Conservation (phyloP, 768 basidiomycete genomes). For the Termitomyces sp. region DNA sequence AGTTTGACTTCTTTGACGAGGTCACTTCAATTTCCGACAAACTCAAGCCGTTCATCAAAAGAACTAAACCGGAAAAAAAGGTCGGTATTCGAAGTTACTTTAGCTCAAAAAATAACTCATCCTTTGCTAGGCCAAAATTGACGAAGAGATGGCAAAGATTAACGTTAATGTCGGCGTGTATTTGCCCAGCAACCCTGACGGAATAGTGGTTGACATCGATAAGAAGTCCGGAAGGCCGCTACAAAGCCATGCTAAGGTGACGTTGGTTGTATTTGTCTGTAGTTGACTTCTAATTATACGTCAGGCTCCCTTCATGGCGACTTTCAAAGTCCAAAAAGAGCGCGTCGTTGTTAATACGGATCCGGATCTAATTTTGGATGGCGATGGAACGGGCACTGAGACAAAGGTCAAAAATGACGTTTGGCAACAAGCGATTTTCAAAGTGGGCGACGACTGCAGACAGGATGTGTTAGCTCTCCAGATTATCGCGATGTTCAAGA, state of each 20-base stretch:
- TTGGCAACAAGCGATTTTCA: conserved; percentile 99
- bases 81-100: conserved; percentile 27
- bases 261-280: neutral
- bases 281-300: neutral
- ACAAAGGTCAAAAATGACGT: conserved; percentile 71
- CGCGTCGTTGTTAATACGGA: conserved; percentile 59
- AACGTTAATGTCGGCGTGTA: conserved; percentile 93
- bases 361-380: conserved; percentile 69
- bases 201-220: conserved; percentile 94
- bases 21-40: conserved; percentile 98
- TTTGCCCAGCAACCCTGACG: conserved; percentile 95
- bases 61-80: conserved; percentile 95
- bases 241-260: conserved; percentile 95
- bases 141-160: conserved; percentile 99
- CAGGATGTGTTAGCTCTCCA: conserved; percentile 98
- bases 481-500: conserved; percentile 99
- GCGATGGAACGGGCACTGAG: conserved; percentile 50
- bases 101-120: neutral
- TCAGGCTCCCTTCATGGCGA: conserved; percentile 99
- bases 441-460: conserved; percentile 98
- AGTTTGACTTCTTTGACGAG: conserved; percentile 93
- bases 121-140: conserved; percentile 80
- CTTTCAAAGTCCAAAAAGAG: conserved; percentile 96
- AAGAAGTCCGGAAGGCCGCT: conserved; percentile 93
- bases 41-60: conserved; percentile 93